phyloP scores from a whole-genome alignment of 2,329 filamentous ascomycete species.

The Nannizziopsis barbatae region DNA sequence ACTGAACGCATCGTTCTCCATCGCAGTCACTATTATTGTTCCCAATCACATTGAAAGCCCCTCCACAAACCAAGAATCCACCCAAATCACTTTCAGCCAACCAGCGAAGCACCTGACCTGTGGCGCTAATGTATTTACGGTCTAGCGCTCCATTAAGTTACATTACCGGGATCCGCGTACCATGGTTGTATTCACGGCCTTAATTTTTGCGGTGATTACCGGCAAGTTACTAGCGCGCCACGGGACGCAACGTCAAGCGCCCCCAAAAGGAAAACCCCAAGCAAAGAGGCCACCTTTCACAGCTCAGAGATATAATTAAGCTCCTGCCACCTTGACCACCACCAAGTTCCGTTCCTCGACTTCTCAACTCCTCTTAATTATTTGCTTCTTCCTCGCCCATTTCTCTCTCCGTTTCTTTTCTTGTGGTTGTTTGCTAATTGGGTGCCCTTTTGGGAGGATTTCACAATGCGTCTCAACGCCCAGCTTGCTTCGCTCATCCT shows the following conservation, averaged over 20 bases:
- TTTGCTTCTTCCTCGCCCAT: slow-evolving; percentile 13
- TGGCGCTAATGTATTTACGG: too few relatives aligned
- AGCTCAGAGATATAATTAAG: slow-evolving; percentile 19
- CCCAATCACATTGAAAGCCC: too few relatives aligned
- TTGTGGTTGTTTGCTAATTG: slow-evolving; percentile 8
- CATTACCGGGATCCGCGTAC: too few relatives aligned
- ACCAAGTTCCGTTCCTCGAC: slow-evolving; percentile 1
- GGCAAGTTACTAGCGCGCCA: not conserved
- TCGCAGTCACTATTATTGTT: too few relatives aligned
- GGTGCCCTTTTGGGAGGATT: slow-evolving; percentile 18
- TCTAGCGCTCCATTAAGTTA: too few relatives aligned
- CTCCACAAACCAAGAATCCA: too few relatives aligned
- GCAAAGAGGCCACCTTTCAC: slow-evolving; percentile 37
- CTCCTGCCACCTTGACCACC: slow-evolving; percentile 17
- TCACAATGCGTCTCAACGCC: slow-evolving; percentile 73
- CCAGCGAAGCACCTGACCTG: too few relatives aligned
- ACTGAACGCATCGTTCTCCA: too few relatives aligned
- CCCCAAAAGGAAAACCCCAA: not conserved
- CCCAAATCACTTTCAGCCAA: too few relatives aligned
- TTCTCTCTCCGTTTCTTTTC: slow-evolving; percentile 13
- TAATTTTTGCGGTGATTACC: too few relatives aligned
- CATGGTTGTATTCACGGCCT: too few relatives aligned
- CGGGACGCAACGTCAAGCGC: not conserved
- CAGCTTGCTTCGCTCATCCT: slow-evolving; percentile 59
- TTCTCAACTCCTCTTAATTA: slow-evolving; percentile 15